These are phyloP conservation scores for Ceratocystis albifundus DNA, from an alignment of 2,329 filamentous ascomycete species.

Conservation along the genomic window DNA sequence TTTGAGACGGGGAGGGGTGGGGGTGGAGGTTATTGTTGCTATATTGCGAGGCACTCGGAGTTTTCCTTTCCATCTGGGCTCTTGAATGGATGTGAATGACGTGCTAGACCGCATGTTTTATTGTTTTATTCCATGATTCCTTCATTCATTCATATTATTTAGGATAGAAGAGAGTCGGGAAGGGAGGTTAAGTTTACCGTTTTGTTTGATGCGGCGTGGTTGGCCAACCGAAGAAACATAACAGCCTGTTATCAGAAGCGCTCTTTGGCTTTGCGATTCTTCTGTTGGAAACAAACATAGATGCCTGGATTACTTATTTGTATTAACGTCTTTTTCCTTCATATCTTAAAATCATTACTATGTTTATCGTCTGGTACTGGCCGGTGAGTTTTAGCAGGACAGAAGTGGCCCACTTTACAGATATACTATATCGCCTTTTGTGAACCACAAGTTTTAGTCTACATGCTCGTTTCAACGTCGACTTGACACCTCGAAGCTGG, in stretches of 20 bases:
- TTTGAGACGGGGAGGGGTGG: no score
- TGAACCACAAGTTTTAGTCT: background rate
- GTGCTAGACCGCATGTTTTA: background rate
- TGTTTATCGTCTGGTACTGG: no score
- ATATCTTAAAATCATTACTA: background rate
- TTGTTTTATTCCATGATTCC: background rate
- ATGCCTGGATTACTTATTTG: background rate
- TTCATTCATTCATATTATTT: background rate
- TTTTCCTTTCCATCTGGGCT: background rate
- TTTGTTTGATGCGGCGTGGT: background rate
- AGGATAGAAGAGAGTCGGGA: background rate
- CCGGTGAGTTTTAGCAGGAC: no score
- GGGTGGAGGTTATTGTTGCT: background rate
- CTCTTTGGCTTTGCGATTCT: slow-evolving; percentile 9
- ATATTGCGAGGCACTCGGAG: background rate
- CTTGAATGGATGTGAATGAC: no score
- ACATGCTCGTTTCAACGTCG: no score
- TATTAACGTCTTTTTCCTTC: background rate
- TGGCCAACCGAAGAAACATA: background rate
- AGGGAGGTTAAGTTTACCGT: background rate
- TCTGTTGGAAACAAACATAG: background rate
- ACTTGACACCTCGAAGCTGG: no score
- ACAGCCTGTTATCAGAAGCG: slow-evolving; percentile 5
- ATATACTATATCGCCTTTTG: background rate
- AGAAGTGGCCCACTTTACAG: background rate